Percentiles rank a stretch among this genome's conserved stretches.
Conservation (phyloP, 179 eudicot genomes). For the Pouteria campechiana region DNA sequence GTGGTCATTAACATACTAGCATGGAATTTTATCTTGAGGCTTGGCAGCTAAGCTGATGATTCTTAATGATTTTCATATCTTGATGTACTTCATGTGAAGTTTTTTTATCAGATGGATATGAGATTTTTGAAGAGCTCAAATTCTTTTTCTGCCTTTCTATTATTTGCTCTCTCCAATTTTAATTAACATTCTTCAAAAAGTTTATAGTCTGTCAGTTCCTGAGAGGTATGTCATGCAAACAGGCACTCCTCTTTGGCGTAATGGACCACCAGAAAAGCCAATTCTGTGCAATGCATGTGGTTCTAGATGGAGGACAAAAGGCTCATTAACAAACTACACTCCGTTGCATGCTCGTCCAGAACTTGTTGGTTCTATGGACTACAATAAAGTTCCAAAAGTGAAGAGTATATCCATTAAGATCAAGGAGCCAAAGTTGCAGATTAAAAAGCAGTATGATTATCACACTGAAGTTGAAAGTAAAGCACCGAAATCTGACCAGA, state of each 20-base stretch:
- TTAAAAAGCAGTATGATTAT: conserved; percentile 53
- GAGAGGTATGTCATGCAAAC: too few relatives aligned
- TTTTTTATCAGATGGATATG: too few relatives aligned
- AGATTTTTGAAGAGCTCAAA: too few relatives aligned
- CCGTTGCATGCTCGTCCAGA: conserved; percentile 88
- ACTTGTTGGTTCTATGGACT: conserved; percentile 60
- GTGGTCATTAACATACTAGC: too few relatives aligned
- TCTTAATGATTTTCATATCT: too few relatives aligned
- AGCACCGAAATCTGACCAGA: conserved; percentile 30
- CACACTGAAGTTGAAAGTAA: conserved; percentile 16
- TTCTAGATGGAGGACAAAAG: conserved; percentile 98
- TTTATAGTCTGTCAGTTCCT: too few relatives aligned
- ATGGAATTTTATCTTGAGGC: too few relatives aligned
- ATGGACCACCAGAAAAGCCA: conserved; percentile 99
- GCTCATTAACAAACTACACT: conserved; percentile 78
- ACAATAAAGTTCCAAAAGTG: conserved; percentile 34
- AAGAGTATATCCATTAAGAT: conserved; percentile 54
- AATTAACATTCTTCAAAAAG: too few relatives aligned
- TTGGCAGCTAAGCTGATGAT: too few relatives aligned
- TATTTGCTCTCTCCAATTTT: too few relatives aligned
- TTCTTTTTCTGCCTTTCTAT: too few relatives aligned
- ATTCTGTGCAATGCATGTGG: conserved; percentile 98
- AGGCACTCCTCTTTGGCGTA: conserved; percentile 99
- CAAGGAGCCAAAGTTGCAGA: conserved; percentile 58
- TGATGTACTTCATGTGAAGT: too few relatives aligned